Conservation (phyloP, 768 basidiomycete species). For the Rhodosporidiobolus sp. region DNA sequence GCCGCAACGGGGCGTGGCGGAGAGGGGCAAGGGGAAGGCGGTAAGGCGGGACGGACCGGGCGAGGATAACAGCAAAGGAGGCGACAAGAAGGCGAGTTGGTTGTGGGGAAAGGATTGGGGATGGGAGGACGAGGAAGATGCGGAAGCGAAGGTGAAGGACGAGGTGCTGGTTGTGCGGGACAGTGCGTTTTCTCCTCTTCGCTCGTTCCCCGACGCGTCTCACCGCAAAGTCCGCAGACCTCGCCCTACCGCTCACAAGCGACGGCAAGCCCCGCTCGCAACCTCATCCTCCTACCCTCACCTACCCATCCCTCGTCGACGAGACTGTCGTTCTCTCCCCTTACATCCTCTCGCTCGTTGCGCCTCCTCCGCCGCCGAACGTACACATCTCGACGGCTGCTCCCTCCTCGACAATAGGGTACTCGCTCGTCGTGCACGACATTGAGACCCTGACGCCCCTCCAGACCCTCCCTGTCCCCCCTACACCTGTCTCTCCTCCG, state of each 20-base stretch:
- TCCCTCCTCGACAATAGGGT: neutral
- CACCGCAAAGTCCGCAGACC: constrained; percentile 55
- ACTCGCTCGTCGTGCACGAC: constrained; percentile 15
- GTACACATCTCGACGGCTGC: neutral
- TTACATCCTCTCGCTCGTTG: constrained; percentile 41
- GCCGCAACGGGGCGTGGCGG: neutral
- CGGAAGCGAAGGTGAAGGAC: constrained; percentile 48
- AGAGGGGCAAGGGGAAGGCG: constrained; percentile 3
- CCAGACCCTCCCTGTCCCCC: constrained; percentile 63
- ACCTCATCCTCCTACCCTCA: constrained; percentile 49
- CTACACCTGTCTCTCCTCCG: constrained; percentile 51
- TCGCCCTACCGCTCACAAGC: constrained; percentile 63
- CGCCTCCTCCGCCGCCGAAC: constrained; percentile 1
- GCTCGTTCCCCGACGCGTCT: constrained; percentile 5
- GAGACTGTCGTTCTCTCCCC: constrained; percentile 56
- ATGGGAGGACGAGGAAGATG: constrained; percentile 56
- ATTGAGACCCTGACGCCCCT: constrained; percentile 46
- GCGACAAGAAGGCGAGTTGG: constrained; percentile 36
- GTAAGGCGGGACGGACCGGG: neutral
- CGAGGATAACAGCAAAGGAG: neutral
- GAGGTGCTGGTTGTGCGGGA: constrained; percentile 75
- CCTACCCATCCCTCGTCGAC: constrained; percentile 77
- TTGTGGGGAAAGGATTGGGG: constrained; percentile 42
- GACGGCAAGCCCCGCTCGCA: constrained; percentile 58
- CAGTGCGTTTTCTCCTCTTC: constrained; percentile 55